A percentile compares a stretch with the other conserved stretches of the same genome.
phyloP scores from a whole-genome alignment of 106 monocot species.

The Platanthera guangdongensis region DNA sequence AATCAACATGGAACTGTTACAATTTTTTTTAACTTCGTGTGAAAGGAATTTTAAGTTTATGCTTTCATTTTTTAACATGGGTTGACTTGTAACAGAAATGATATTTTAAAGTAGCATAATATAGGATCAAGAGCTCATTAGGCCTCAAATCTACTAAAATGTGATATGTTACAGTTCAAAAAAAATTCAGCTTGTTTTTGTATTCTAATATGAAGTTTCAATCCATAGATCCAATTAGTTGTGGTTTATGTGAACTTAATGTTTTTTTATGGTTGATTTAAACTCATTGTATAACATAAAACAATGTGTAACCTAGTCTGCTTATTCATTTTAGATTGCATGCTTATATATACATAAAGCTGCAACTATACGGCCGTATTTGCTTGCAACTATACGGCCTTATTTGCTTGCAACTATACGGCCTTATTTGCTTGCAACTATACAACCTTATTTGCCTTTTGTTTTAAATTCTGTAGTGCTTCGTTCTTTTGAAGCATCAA shows the following conservation, averaged over 20 bases:
- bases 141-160: background rate
- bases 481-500: background rate
- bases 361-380: background rate
- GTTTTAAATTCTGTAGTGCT: background rate
- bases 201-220: background rate
- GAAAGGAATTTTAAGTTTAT: background rate
- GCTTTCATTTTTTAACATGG: background rate
- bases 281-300: background rate
- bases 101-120: background rate
- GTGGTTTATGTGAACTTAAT: background rate
- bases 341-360: background rate
- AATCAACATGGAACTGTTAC: background rate
- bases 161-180: background rate
- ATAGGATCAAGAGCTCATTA: background rate
- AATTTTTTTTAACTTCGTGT: background rate
- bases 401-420: background rate
- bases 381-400: background rate
- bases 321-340: background rate
- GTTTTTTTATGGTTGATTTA: background rate
- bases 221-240: background rate
- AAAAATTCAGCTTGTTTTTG: background rate
- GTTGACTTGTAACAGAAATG: background rate
- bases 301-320: background rate
- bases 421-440: background rate
- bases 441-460: background rate